phyloP scores from a whole-genome alignment of 2,329 filamentous ascomycete species.

The Purpureocillium lavendulum region DNA sequence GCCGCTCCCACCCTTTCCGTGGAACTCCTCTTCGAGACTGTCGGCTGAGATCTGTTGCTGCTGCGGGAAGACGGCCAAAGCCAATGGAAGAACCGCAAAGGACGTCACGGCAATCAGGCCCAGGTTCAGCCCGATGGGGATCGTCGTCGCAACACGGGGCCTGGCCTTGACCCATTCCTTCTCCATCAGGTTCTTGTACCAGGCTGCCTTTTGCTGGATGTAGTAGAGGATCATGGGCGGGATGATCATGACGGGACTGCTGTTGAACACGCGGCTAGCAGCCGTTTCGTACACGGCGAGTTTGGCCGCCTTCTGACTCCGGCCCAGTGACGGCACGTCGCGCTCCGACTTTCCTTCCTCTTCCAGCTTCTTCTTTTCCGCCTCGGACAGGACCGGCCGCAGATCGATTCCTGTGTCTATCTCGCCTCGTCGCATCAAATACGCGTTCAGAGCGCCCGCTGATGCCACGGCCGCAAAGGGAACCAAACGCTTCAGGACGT shows the following conservation, averaged over 20 bases:
- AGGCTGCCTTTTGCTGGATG: constrained; percentile 52
- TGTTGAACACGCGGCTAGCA: constrained; percentile 82
- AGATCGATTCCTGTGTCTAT: constrained; percentile 90
- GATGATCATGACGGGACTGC: constrained; percentile 94
- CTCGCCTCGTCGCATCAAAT: constrained; percentile 95
- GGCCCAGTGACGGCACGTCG: constrained; percentile 67
- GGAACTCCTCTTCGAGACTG: constrained; percentile 79
- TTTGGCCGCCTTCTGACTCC: constrained; percentile 78
- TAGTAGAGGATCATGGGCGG: constrained; percentile 79
- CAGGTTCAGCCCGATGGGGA: constrained; percentile 73
- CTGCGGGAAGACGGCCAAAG: constrained; percentile 87
- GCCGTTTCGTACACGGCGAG: constrained; percentile 91
- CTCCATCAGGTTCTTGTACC: constrained; percentile 35
- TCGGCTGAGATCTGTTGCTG: constrained; percentile 71
- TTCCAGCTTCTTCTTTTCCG: constrained; percentile 52
- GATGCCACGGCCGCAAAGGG: constrained; percentile 93
- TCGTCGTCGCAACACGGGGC: constrained; percentile 49
- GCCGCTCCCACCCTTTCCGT: constrained; percentile 65
- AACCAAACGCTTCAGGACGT: constrained; percentile 77
- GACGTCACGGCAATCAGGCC: constrained; percentile 81
- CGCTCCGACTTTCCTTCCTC: constrained; percentile 53
- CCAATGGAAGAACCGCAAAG: constrained; percentile 80
- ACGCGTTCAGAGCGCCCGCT: constrained; percentile 88
- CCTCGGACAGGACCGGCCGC: constrained; percentile 68
- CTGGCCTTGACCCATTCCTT: constrained; percentile 72